These are phyloP conservation scores for Fagus sylvatica DNA, from an alignment of 306 rosid genomes.

Conservation along the genomic window DNA sequence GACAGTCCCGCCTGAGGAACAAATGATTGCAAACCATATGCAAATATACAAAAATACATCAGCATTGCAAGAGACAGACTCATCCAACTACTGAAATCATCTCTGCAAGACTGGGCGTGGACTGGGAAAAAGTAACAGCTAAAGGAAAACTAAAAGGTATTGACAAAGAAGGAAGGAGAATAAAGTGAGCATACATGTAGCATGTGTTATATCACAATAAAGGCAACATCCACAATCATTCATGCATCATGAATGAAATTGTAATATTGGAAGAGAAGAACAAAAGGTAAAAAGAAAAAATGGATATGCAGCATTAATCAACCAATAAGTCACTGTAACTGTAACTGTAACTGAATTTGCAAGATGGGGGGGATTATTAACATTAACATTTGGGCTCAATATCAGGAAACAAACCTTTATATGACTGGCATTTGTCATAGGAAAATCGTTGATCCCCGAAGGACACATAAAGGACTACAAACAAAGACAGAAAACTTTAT, in stretches of 20 bases:
- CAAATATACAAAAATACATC: constrained; percentile 19
- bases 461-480: constrained; percentile 97
- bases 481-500: constrained; percentile 18
- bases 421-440: constrained; percentile 79
- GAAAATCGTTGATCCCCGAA: constrained; percentile 91
- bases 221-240: constrained; percentile 13
- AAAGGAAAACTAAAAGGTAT: background rate
- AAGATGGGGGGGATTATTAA: constrained; percentile 2
- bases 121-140: background rate
- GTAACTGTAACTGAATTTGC: constrained; percentile 1
- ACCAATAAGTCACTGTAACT: background rate
- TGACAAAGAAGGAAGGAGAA: background rate
- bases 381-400: background rate
- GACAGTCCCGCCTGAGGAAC: constrained; percentile 75
- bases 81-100: constrained; percentile 14
- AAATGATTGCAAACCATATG: constrained; percentile 25
- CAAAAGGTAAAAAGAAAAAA: background rate
- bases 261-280: background rate
- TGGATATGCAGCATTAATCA: constrained; percentile 7
- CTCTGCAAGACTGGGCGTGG: background rate
- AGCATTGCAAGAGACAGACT: constrained; percentile 16
- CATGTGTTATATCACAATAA: background rate
- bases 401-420: constrained; percentile 59
- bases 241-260: constrained; percentile 4
- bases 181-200: background rate